Percentiles rank a stretch among this genome's conserved stretches.
Evolutionary conservation across 1,139 yeast species (phyloP).

Genomic region (Geotrichum macrosporum): DNA sequence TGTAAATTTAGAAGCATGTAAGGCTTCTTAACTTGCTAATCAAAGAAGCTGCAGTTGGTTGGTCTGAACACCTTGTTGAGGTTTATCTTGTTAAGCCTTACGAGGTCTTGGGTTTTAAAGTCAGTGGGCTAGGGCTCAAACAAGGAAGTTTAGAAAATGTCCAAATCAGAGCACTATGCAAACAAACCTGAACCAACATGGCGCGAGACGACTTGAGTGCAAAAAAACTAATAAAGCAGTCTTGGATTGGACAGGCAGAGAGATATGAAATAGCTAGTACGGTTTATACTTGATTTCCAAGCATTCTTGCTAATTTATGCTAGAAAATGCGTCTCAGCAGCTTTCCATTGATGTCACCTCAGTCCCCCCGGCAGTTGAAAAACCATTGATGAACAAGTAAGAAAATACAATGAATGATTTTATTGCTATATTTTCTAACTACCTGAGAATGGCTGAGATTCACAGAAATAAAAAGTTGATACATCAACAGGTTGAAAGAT

Average conservation of each 20-base stretch:
- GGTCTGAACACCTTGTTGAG: not conserved
- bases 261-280: conserved; percentile 29
- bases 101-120: too few species aligned
- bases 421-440: not conserved
- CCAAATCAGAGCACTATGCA: too few species aligned
- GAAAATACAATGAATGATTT: not conserved
- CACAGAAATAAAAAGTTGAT: conserved; percentile 29
- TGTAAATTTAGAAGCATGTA: not conserved
- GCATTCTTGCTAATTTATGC: conserved; percentile 1
- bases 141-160: too few species aligned
- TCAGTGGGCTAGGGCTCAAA: too few species aligned
- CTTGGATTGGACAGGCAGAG: conserved; percentile 35
- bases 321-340: conserved; percentile 20
- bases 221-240: conserved; percentile 31
- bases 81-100: too few species aligned
- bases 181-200: not conserved
- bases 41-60: not conserved
- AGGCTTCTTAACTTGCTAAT: not conserved
- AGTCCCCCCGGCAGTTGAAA: conserved; percentile 29
- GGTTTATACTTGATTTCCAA: not conserved
- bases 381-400: conserved; percentile 28
- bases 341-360: conserved; percentile 20
- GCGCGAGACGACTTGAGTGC: conserved; percentile 30
- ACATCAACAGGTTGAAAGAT: conserved; percentile 27
- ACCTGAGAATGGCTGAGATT: conserved; percentile 26